phyloP scores from a whole-genome alignment of 73 alveolate genomes.

The Tetrahymena malaccensis region DNA sequence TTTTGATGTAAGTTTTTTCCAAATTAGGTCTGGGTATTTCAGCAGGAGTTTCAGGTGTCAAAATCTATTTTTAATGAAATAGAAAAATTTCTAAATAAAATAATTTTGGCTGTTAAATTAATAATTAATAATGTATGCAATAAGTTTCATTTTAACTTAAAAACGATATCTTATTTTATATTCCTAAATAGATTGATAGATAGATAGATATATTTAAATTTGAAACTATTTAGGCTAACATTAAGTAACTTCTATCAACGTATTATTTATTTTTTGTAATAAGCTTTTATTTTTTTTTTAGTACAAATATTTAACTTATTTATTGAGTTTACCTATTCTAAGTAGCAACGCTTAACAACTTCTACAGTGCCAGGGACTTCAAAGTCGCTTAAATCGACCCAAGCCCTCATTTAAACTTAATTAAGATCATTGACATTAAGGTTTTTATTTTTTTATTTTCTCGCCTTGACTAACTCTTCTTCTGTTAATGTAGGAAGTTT shows the following conservation, averaged over 20 bases:
- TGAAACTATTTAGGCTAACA: not conserved
- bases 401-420: slow-evolving; percentile 44
- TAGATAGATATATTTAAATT: too few species aligned
- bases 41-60: slow-evolving; percentile 27
- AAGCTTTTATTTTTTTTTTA: not conserved
- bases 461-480: slow-evolving; percentile 34
- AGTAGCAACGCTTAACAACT: slow-evolving; percentile 42
- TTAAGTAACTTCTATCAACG: not conserved
- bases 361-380: slow-evolving; percentile 76
- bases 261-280: not conserved
- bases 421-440: slow-evolving; percentile 31
- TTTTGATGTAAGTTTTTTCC: slow-evolving; percentile 61
- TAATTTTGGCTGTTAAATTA: not conserved
- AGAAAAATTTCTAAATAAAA: not conserved
- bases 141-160: not conserved
- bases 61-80: not conserved
- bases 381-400: slow-evolving; percentile 78
- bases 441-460: slow-evolving; percentile 20
- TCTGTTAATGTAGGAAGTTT: slow-evolving; percentile 33
- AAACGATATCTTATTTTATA: not conserved
- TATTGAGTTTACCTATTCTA: not conserved
- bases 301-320: not conserved
- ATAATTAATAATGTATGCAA: too few species aligned
- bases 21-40: slow-evolving; percentile 35
- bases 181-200: too few species aligned